Base-by-base conservation (phyloP, 441 rosid species). In the Raphanus hybrid region DNA sequence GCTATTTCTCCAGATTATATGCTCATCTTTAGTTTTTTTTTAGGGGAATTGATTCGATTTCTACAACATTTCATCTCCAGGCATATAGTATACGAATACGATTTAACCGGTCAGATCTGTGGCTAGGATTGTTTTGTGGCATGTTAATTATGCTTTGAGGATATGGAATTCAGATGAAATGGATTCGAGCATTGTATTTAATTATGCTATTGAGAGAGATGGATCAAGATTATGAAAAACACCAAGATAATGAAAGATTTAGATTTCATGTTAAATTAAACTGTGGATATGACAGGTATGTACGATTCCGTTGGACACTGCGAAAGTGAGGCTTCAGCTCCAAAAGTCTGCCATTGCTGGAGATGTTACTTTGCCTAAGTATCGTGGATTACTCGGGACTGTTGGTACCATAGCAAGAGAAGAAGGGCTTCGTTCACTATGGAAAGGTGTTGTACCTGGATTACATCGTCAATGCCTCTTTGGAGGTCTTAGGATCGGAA, bases 281-380 rank as follows among this genome's bases (percentile, higher is more conserved):
- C 29, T 27, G 3, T 27, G 29, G 29, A 27, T 74, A 41, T 41
- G n/a, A 41, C 84, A 96, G 99, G 81, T 88, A 60, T 91, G 97
- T 73, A 96, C 98, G 10, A 93, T 96, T 86, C 99, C 99, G 2
- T 82, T 96, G 87, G 99, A 96, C 82, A 96, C 99, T 80, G 99
- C 99, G 50, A 96, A 96, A 85, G 99, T 96, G 50, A 91, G 99
- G 86, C 99, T 96, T 65, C 98, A 96, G 86, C 98, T 96, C 67
- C 99, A 96, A 72, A 96, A 92, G 89, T 86, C 84, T 74, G 87
- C 87, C 64, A 76, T 78, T 65, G 88, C 84, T n/a, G 98, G 94
- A 10, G 98, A 96, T 76, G 86, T 69, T 27, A 68, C 86, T 63
- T 77, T 89, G 29, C 98, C 97, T 3, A 96, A 93, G 70, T 96